Evolutionary conservation across 2,329 filamentous ascomycete species (phyloP).

Genomic region (Aureobasidium sp.): DNA sequence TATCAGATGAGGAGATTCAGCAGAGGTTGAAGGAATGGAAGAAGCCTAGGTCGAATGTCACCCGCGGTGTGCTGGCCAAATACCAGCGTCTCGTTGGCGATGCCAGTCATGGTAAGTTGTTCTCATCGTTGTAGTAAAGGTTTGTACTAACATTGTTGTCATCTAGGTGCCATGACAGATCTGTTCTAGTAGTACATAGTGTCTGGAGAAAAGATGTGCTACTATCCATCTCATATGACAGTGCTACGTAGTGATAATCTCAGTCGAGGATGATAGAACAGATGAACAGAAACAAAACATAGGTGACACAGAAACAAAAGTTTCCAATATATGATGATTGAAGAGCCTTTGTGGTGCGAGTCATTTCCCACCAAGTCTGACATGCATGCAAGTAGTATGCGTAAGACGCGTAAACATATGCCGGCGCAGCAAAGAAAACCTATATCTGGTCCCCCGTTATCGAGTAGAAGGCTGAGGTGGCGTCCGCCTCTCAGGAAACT

Average conservation of each 20-base stretch:
- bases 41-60: conserved; percentile 63
- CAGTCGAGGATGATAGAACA: too few relatives aligned
- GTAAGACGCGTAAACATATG: background rate
- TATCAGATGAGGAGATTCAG: conserved; percentile 64
- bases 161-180: conserved; percentile 65
- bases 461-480: background rate
- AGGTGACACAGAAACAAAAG: background rate
- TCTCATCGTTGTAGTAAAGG: background rate
- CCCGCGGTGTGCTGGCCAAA: conserved; percentile 79
- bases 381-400: background rate
- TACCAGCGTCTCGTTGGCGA: conserved; percentile 83
- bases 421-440: background rate
- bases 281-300: background rate
- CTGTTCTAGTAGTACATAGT: conserved; percentile 42
- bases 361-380: background rate
- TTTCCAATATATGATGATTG: background rate
- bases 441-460: background rate
- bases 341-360: background rate
- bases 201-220: background rate
- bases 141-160: background rate
- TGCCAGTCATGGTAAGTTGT: conserved; percentile 64
- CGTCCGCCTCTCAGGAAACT: background rate
- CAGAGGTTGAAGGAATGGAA: conserved; percentile 60
- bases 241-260: too few relatives aligned
- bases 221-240: background rate